These are phyloP conservation scores for Apophysomyces variabilis DNA, from an alignment of 371 early-diverging fungal genomes.

Conservation along the genomic window DNA sequence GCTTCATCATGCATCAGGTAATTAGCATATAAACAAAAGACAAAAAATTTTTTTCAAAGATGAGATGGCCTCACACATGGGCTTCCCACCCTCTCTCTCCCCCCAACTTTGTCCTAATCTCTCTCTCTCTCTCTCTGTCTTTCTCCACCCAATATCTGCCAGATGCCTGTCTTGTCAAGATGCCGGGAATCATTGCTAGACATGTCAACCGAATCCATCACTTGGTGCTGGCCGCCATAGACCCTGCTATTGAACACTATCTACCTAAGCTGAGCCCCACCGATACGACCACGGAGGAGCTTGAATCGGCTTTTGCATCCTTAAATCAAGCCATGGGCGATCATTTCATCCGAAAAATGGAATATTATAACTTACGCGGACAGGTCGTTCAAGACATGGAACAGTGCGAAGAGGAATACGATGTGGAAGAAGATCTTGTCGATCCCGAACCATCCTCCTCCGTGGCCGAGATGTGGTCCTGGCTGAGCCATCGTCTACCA, in stretches of 20 bases:
- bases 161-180: constrained; percentile 4
- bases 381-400: neutral
- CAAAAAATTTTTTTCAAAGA: too few relatives aligned
- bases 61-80: too few relatives aligned
- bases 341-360: neutral
- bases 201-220: constrained; percentile 1
- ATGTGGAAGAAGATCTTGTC: neutral
- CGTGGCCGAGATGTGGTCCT: neutral
- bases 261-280: neutral
- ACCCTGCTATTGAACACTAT: neutral
- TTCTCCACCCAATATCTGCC: too few relatives aligned
- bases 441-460: neutral
- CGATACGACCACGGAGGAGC: neutral
- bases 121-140: too few relatives aligned
- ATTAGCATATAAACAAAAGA: neutral
- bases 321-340: neutral
- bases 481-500: constrained; percentile 1
- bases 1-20: neutral
- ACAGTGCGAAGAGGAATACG: neutral
- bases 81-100: too few relatives aligned
- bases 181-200: constrained; percentile 5
- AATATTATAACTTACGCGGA: neutral
- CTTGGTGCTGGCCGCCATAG: neutral
- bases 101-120: too few relatives aligned
- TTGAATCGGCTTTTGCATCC: neutral